Evolutionary conservation across 1,284 basidiomycete genomes (phyloP), one percentile per base, ranked within the genome.

Genomic region (Caloboletus inedulis): DNA sequence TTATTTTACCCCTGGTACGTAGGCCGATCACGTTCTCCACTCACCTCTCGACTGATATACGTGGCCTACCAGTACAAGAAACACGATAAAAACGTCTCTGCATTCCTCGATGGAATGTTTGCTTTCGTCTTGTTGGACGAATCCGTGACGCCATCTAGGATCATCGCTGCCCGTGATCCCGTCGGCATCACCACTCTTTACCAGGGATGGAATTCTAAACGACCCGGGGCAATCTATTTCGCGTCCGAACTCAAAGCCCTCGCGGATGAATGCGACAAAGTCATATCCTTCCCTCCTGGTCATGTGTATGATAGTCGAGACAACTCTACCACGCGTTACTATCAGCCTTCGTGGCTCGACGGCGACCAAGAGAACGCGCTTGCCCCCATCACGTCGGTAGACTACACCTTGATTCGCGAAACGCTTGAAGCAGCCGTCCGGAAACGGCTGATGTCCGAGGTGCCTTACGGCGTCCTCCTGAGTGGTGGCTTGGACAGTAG

Each of bases 181-280:
- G 91, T 99, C 68, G 97, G 97, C 36, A 94, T 99, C 72, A 99
- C 97, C 42, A 98, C 97, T 12, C 80, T 99, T 19, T 99, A 99
- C 76, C 94, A 98, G 75, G 97, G 97, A 51, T 91, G 89, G 85
- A 86, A 80, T 72, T 95, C 92, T 18, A 82, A 85, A 57, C 79
- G 81, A 44, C 96, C 96, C 13, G 91, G 89, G 44, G 86, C 84
- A 33, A 81, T 91, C 53, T 99, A 87, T 76, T 98, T 99, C 69
- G 85, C 96, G 4, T 98, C 94, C 3, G 97, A 99, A 75, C 85
- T 99, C 69, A 99, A 99, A 72, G 85, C 92, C 8, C 80, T 99
- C 60, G 75, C 85, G 63, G 87, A 93, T 59, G 94, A 98, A 62
- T 99, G 97, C 72, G 96, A 99, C 75, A 84, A 89, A 61, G 88